Evolutionary conservation across 169 alveolate genomes (phyloP), one percentile per base, ranked within the genome.

Genomic region (Neospora caninum): DNA sequence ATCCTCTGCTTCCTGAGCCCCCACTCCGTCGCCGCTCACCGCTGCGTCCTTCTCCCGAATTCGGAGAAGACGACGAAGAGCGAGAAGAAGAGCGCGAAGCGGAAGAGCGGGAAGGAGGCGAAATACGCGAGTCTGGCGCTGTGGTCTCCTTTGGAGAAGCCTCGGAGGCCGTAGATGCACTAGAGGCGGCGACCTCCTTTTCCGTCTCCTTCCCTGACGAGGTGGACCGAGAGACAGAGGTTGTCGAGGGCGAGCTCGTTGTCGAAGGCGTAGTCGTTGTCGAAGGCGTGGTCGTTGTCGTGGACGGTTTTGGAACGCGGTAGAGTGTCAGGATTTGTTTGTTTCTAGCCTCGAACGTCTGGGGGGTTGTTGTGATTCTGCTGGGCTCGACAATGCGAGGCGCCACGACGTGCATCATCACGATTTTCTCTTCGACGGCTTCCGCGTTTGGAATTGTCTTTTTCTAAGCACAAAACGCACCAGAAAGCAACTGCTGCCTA

Each of bases 311-410:
- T 9, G 73, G 73, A 29, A 64, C 34, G 16, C 73, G 73, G 20
- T 64, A 64, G 73, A 64, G 73, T 10, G 73, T 64, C 73, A 64
- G 20, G 73, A 64, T 16, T 64, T 64, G 73, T 64, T 64, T 64
- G 31, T 64, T 64, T 7, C n/a, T 7, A 1, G 73, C 73, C 31
- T 64, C 73, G 73, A 64, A 64, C 34, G 73, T 64, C 73, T 64
- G 73, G 31, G 73, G 73, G n/a, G n/a, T 27, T 22, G 4, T 29
- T 9, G 93, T 69, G 54, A 89, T 89, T 34, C 78, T 70, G 0
- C 88, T 42, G 0, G 93, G 93, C 38, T 89, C 93, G 82, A 89
- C 69, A 2, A 89, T 83, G 34, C 88, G 87, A n/a, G 93, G 93
- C 13, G 93, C 93, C 49, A 89, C 93, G 29, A 89, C 73, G 31